phyloP scores from a whole-genome alignment of 306 rosid genomes.

The Comarum palustre region DNA sequence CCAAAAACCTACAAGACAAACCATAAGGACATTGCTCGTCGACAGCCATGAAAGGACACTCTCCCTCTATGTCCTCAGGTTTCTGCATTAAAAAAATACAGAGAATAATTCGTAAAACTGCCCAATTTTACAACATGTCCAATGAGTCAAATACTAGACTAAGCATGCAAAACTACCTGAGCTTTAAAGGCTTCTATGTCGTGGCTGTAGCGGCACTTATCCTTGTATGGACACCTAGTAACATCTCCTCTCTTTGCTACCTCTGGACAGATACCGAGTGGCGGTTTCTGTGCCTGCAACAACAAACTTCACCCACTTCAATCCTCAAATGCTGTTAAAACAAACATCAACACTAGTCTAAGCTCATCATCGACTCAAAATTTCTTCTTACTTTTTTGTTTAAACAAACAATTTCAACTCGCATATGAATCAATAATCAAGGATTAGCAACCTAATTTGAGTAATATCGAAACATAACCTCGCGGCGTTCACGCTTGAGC shows the following conservation, averaged over 20 bases:
- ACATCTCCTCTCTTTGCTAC: slow-evolving; percentile 72
- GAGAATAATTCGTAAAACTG: background rate
- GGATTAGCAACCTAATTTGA: background rate
- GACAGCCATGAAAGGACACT: slow-evolving; percentile 61
- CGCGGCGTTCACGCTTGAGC: slow-evolving; percentile 86
- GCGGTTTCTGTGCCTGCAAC: slow-evolving; percentile 63
- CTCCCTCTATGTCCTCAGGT: slow-evolving; percentile 72
- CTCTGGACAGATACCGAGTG: slow-evolving; percentile 58
- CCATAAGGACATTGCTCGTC: slow-evolving; percentile 73
- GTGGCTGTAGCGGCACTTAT: slow-evolving; percentile 86
- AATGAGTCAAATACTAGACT: background rate
- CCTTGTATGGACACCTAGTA: slow-evolving; percentile 59
- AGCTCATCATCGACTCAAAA: background rate
- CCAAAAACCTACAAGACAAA: slow-evolving; percentile 68
- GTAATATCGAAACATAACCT: slow-evolving; percentile 32
- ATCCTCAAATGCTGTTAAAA: no score
- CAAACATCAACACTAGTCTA: background rate
- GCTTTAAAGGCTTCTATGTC: slow-evolving; percentile 69
- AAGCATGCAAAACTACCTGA: slow-evolving; percentile 47
- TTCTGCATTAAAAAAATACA: slow-evolving; percentile 46
- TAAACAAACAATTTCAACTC: background rate
- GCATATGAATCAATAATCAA: background rate
- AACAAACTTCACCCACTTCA: no score
- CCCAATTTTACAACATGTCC: background rate
- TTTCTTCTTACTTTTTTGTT: no score